Conservation (phyloP, 192 early-diverging fungal species). For the Backusella australiensis region DNA sequence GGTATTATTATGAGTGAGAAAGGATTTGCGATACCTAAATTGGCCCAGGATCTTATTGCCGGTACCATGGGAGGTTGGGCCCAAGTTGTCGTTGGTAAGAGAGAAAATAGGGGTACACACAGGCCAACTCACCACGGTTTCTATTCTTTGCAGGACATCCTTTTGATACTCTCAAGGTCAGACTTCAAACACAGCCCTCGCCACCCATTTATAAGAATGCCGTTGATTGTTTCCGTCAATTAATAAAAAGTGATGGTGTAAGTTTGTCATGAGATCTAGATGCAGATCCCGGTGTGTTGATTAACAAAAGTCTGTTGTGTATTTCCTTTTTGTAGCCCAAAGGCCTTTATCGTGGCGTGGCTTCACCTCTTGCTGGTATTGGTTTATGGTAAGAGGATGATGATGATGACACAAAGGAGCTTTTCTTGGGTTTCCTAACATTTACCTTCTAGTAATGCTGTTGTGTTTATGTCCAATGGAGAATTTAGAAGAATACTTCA, state of each 20-base stretch:
- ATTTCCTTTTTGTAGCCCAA: slow-evolving; percentile 33
- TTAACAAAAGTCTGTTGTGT: too few relatives aligned
- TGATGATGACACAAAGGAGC: too few relatives aligned
- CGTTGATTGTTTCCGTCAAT: slow-evolving; percentile 49
- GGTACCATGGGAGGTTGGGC: slow-evolving; percentile 68
- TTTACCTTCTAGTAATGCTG: slow-evolving; percentile 52
- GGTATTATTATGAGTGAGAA: too few relatives aligned
- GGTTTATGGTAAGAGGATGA: slow-evolving; percentile 55
- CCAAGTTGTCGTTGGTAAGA: slow-evolving; percentile 58
- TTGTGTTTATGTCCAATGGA: slow-evolving; percentile 67
- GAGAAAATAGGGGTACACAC: too few relatives aligned
- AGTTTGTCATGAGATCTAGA: neutral
- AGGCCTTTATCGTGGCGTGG: slow-evolving; percentile 67
- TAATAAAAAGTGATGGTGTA: slow-evolving; percentile 56
- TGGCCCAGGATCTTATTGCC: slow-evolving; percentile 48
- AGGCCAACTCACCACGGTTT: too few relatives aligned
- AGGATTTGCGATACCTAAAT: slow-evolving; percentile 37
- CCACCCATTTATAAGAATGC: slow-evolving; percentile 55
- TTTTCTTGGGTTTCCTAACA: too few relatives aligned
- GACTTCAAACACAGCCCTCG: slow-evolving; percentile 57
- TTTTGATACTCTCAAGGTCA: slow-evolving; percentile 65
- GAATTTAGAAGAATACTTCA: slow-evolving; percentile 58
- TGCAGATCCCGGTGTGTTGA: neutral
- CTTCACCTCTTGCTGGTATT: slow-evolving; percentile 66
- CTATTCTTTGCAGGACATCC: slow-evolving; percentile 44